These are phyloP conservation scores for Penicillium cataractarum DNA, from an alignment of 495 filamentous ascomycete species.

Conservation along the genomic window DNA sequence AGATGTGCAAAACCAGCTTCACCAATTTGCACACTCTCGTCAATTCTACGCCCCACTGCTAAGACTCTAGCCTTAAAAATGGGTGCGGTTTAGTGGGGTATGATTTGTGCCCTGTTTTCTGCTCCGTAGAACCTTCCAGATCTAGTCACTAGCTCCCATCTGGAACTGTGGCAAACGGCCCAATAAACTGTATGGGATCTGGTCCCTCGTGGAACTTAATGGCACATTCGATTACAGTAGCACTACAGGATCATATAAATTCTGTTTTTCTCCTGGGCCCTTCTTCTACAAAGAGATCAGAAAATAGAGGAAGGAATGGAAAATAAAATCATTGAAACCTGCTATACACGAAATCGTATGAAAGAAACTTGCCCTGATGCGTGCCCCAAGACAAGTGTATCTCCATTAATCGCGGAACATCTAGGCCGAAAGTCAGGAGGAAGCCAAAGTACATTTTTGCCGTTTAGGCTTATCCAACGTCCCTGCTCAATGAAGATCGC, in stretches of 20 bases:
- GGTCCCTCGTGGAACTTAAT: constrained; percentile 1
- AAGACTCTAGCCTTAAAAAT: not conserved
- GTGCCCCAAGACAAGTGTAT: not conserved
- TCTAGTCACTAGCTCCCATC: no score
- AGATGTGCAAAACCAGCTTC: not conserved
- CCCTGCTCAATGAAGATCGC: constrained; percentile 10
- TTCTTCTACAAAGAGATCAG: constrained; percentile 9
- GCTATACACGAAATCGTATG: not conserved
- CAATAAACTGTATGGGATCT: no score
- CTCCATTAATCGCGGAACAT: constrained; percentile 12
- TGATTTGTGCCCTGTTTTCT: no score
- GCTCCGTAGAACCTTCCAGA: no score
- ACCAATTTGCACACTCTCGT: not conserved
- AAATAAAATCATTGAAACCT: constrained; percentile 4
- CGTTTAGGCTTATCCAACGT: constrained; percentile 30
- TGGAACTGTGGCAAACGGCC: not conserved
- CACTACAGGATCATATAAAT: not conserved
- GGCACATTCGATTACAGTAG: not conserved
- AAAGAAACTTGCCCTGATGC: constrained; percentile 1
- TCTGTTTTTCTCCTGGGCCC: not conserved
- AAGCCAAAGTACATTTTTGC: constrained; percentile 32
- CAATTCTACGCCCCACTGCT: not conserved
- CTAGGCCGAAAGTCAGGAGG: constrained; percentile 30
- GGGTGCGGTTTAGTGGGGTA: not conserved
- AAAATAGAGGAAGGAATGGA: constrained; percentile 13